Evolutionary conservation across 2,329 filamentous ascomycete species (phyloP).

Genomic region (Fonsecaea erecta): DNA sequence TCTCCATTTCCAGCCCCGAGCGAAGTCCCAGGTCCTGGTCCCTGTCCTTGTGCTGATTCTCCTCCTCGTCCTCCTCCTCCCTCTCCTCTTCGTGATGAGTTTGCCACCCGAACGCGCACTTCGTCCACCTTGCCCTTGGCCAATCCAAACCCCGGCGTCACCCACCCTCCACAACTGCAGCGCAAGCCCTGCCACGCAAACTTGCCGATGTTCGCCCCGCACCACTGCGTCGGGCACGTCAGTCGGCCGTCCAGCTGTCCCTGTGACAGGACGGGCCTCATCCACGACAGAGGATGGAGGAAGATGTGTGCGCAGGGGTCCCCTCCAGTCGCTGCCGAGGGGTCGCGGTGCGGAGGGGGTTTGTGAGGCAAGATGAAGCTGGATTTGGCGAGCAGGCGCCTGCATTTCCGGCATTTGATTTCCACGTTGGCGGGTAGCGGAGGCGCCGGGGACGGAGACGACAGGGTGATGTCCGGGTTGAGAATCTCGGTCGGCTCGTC

Average conservation of each 20-base stretch:
- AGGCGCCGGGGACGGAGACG: constrained; percentile 12
- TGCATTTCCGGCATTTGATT: constrained; percentile 89
- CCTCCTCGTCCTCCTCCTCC: not conserved
- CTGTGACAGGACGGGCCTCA: constrained; percentile 75
- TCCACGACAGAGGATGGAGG: constrained; percentile 91
- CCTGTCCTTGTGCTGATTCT: not conserved
- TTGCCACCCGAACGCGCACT: constrained; percentile 39
- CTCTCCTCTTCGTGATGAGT: not conserved
- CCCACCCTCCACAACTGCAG: constrained; percentile 89
- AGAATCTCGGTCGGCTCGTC: constrained; percentile 29
- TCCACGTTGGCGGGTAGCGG: constrained; percentile 50
- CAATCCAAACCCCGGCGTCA: constrained; percentile 87
- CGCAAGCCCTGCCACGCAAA: constrained; percentile 96
- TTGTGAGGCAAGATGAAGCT: constrained; percentile 61
- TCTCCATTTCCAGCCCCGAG: constrained; percentile 2
- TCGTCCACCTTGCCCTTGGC: constrained; percentile 84
- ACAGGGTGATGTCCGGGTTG: constrained; percentile 32
- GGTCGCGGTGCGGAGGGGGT: constrained; percentile 30
- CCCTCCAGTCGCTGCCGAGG: constrained; percentile 5
- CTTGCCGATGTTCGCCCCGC: constrained; percentile 81
- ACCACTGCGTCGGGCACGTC: constrained; percentile 77
- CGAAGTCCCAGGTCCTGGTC: not conserved
- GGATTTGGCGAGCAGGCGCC: constrained; percentile 67
- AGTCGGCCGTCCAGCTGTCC: constrained; percentile 83
- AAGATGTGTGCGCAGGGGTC: constrained; percentile 79